Conservation (phyloP, 1,284 basidiomycete genomes). For the Ustilago lituana region DNA sequence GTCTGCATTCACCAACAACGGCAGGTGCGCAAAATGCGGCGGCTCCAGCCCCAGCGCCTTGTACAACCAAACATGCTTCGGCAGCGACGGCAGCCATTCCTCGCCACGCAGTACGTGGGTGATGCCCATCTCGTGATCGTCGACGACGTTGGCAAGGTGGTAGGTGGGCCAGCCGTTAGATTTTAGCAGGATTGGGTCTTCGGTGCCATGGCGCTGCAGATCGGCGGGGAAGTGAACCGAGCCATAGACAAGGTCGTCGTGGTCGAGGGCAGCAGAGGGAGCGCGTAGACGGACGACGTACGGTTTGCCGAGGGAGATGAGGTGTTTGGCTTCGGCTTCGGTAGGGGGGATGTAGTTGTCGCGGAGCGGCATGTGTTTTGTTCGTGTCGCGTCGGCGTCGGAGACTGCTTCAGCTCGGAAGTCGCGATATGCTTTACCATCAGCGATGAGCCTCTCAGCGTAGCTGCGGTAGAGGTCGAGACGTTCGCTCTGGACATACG, state of each 20-base stretch:
- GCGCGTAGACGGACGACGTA: constrained; percentile 77
- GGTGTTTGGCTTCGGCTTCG: constrained; percentile 81
- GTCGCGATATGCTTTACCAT: constrained; percentile 91
- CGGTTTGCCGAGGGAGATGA: constrained; percentile 79
- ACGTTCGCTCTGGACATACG: constrained; percentile 79
- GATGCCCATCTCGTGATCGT: constrained; percentile 94
- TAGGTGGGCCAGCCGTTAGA: constrained; percentile 94
- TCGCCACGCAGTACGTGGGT: constrained; percentile 95
- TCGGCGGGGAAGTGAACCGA: constrained; percentile 72
- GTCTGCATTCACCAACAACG: constrained; percentile 87
- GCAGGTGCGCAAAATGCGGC: constrained; percentile 89
- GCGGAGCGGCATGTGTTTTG: constrained; percentile 76
- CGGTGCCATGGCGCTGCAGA: constrained; percentile 68
- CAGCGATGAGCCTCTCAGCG: constrained; percentile 79
- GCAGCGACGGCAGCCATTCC: constrained; percentile 97
- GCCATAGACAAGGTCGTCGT: constrained; percentile 80
- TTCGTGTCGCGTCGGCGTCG: constrained; percentile 73
- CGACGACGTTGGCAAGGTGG: constrained; percentile 93
- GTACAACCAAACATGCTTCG: constrained; percentile 90
- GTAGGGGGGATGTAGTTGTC: constrained; percentile 79
- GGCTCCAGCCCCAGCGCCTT: constrained; percentile 77
- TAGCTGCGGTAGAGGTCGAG: constrained; percentile 83
- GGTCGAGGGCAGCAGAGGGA: constrained; percentile 22
- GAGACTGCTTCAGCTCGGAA: constrained; percentile 78
- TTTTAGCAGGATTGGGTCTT: constrained; percentile 92